phyloP scores from a whole-genome alignment of 192 early-diverging fungal genomes.

The Neocallimastix lanati region DNA sequence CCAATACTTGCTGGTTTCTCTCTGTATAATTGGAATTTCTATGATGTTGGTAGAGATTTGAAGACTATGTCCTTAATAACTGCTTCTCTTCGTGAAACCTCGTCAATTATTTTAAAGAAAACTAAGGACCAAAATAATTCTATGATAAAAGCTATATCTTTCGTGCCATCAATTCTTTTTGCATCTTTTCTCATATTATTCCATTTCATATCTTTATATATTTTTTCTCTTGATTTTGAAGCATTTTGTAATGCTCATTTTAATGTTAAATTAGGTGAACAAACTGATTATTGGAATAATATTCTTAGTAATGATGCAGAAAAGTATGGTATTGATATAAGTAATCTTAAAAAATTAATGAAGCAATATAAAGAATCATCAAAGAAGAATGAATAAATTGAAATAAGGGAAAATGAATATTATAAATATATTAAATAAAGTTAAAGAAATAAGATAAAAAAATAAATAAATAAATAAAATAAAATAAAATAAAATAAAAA shows the following conservation, averaged over 20 bases:
- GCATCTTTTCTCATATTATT: background rate
- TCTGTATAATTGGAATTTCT: background rate
- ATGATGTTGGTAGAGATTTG: background rate
- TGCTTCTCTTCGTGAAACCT: background rate
- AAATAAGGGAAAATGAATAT: too few relatives aligned
- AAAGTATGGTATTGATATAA: background rate
- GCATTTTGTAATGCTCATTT: background rate
- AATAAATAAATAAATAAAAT: too few relatives aligned
- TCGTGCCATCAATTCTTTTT: background rate
- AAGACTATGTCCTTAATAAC: background rate
- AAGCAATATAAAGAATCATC: background rate
- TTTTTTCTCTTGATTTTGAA: background rate
- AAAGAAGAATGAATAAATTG: background rate
- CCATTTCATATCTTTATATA: background rate
- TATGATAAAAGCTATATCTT: background rate
- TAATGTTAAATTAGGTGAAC: background rate
- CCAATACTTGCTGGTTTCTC: background rate
- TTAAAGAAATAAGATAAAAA: too few relatives aligned
- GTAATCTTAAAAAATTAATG: background rate
- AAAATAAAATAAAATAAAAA: too few relatives aligned
- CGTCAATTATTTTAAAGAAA: background rate
- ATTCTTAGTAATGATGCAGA: background rate
- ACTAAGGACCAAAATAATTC: background rate
- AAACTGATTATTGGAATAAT: background rate
- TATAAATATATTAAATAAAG: too few relatives aligned